These are phyloP conservation scores for Hansenula sp. DNA, from an alignment of 1,139 yeast genomes.

Conservation along the genomic window DNA sequence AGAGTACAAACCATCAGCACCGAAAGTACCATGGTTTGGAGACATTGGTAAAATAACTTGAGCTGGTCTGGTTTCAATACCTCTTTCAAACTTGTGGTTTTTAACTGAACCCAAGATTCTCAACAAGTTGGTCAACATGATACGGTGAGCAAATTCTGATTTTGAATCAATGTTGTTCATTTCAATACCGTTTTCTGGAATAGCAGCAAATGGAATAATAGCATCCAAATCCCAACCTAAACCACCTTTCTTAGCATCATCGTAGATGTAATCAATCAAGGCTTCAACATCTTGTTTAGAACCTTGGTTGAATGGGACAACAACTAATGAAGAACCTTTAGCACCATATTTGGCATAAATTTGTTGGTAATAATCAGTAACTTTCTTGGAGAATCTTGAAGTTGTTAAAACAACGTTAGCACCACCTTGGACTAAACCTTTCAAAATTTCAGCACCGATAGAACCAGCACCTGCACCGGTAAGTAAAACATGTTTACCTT, in stretches of 20 bases:
- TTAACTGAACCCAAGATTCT: constrained; percentile 91
- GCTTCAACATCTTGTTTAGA: constrained; percentile 91
- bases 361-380: constrained; percentile 92
- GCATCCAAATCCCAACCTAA: constrained; percentile 98
- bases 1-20: constrained; percentile 96
- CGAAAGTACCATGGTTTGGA: constrained; percentile 98
- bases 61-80: constrained; percentile 94
- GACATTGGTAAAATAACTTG: constrained; percentile 95
- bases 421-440: constrained; percentile 95
- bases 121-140: constrained; percentile 92
- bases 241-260: constrained; percentile 79
- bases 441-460: constrained; percentile 94
- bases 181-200: constrained; percentile 97
- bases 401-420: constrained; percentile 96
- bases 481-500: constrained; percentile 81
- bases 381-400: constrained; percentile 89
- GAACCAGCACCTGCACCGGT: constrained; percentile 99
- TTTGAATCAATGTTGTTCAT: constrained; percentile 88
- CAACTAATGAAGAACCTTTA: constrained; percentile 83
- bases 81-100: constrained; percentile 65
- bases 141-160: constrained; percentile 96
- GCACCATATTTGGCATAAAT: constrained; percentile 92
- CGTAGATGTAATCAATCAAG: constrained; percentile 79
- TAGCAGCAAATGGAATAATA: constrained; percentile 96
- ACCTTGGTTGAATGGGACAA: constrained; percentile 98